Evolutionary conservation across 106 monocot species (phyloP).

Genomic region (Vanilla planifolia): DNA sequence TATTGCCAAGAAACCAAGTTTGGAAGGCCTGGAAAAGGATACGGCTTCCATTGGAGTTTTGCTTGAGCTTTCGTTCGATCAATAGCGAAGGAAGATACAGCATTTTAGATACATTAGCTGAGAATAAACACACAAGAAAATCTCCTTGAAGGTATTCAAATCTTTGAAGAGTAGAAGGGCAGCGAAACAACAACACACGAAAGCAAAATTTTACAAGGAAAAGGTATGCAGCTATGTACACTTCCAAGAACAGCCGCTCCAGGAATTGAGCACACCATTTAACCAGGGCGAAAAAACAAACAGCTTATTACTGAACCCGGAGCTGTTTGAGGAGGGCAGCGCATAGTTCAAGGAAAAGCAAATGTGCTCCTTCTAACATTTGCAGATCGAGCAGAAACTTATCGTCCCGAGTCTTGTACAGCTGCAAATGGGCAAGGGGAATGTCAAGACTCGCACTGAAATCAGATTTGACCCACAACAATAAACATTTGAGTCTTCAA

Average conservation of each 20-base stretch:
- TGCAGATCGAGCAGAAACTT: constrained; percentile 13
- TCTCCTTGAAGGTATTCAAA: no score
- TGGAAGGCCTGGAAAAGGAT: no score
- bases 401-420: constrained; percentile 12
- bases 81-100: no score
- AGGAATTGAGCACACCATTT: background rate
- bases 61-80: no score
- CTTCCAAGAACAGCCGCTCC: background rate
- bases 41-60: no score
- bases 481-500: no score
- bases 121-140: background rate
- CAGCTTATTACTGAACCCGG: constrained; percentile 3
- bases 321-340: constrained; percentile 14
- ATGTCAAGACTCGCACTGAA: no score
- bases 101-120: background rate
- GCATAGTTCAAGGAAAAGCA: constrained; percentile 11
- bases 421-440: background rate
- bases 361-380: constrained; percentile 1
- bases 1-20: no score
- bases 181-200: no score
- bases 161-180: no score
- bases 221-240: background rate
- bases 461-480: no score
- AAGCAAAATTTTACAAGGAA: no score
- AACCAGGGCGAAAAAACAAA: background rate